Evolutionary conservation across 2,329 filamentous ascomycete genomes (phyloP).

Genomic region (Myrmaecium sp.): DNA sequence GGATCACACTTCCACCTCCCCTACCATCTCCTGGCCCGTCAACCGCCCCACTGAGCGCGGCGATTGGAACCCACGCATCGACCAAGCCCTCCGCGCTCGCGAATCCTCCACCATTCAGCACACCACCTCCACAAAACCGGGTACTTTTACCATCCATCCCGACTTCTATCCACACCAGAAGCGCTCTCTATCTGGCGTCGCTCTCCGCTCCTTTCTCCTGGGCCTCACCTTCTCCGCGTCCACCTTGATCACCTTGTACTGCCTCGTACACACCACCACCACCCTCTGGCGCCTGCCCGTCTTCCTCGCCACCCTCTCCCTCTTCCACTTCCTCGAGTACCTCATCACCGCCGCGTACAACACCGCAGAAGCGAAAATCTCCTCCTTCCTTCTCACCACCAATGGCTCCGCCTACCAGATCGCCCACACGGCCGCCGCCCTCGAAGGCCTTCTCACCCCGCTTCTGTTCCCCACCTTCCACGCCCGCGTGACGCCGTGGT

Average conservation of each 20-base stretch:
- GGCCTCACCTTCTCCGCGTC: slow-evolving; percentile 19
- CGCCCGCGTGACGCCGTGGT: slow-evolving; percentile 22
- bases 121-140: slow-evolving; percentile 5
- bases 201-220: slow-evolving; percentile 27
- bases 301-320: slow-evolving; percentile 50
- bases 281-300: slow-evolving; percentile 41
- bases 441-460: slow-evolving; percentile 51
- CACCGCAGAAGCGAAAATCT: slow-evolving; percentile 51
- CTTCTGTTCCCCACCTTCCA: slow-evolving; percentile 36
- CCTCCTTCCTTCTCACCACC: slow-evolving; percentile 63
- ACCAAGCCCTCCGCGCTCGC: slow-evolving; percentile 11
- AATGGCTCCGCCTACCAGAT: slow-evolving; percentile 77
- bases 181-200: slow-evolving; percentile 30
- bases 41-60: slow-evolving; percentile 11
- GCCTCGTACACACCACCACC: slow-evolving; percentile 15
- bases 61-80: slow-evolving; percentile 12
- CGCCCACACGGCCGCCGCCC: slow-evolving; percentile 58
- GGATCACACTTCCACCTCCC: too few relatives aligned
- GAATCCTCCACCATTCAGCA: slow-evolving; percentile 10
- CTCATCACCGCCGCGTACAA: slow-evolving; percentile 79
- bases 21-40: slow-evolving; percentile 14
- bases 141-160: slow-evolving; percentile 1
- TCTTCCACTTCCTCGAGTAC: slow-evolving; percentile 96
- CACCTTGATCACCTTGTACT: slow-evolving; percentile 13
- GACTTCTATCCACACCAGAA: slow-evolving; percentile 18